These are phyloP conservation scores for Xanthoconium separans DNA, from an alignment of 1,284 basidiomycete species.

Conservation along the genomic window DNA sequence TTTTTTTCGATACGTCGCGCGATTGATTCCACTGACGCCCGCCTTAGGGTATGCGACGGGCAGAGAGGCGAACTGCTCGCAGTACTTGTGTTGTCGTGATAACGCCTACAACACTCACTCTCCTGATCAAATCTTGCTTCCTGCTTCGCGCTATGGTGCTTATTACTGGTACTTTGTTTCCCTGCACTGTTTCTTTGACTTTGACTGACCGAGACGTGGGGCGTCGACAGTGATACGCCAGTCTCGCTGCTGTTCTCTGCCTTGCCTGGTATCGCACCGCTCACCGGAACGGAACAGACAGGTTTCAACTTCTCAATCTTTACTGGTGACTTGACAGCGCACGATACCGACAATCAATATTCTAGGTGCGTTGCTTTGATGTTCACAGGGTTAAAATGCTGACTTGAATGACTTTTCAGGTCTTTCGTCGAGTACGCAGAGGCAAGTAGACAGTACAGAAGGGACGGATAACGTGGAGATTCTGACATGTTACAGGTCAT, in stretches of 20 bases:
- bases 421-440: slow-evolving; percentile 52
- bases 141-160: slow-evolving; percentile 64
- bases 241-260: slow-evolving; percentile 58
- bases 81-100: slow-evolving; percentile 64
- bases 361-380: slow-evolving; percentile 41
- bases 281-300: slow-evolving; percentile 33
- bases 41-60: slow-evolving; percentile 58
- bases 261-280: slow-evolving; percentile 58
- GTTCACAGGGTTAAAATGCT: neutral
- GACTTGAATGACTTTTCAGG: slow-evolving; percentile 1
- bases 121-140: slow-evolving; percentile 47
- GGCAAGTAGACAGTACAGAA: slow-evolving; percentile 28
- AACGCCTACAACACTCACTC: slow-evolving; percentile 51
- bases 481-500: slow-evolving; percentile 44
- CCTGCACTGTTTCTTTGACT: neutral
- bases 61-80: slow-evolving; percentile 69
- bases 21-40: neutral
- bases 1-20: neutral
- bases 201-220: neutral
- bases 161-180: slow-evolving; percentile 50
- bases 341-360: slow-evolving; percentile 65
- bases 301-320: slow-evolving; percentile 69
- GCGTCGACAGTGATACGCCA: slow-evolving; percentile 59
- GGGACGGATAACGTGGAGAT: neutral
- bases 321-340: slow-evolving; percentile 76